phyloP scores from a whole-genome alignment of 805 yeast genomes.

The Sugiyamaella floridensis region DNA sequence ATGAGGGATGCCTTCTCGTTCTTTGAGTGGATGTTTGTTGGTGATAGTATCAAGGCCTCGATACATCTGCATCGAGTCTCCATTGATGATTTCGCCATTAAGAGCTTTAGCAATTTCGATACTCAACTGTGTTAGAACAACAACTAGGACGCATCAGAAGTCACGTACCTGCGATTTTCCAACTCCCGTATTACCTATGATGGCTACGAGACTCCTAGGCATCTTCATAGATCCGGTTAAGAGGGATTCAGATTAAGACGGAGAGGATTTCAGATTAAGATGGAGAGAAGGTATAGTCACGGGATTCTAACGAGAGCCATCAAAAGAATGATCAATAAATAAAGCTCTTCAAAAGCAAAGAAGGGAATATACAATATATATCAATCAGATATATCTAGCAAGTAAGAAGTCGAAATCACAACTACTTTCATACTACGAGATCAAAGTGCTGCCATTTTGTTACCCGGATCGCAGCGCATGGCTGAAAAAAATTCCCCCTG shows the following conservation, averaged over 20 bases:
- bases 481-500: background rate
- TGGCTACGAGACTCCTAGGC: constrained; percentile 45
- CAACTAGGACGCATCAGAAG: background rate
- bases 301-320: too few species aligned
- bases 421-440: too few species aligned
- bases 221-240: background rate
- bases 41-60: constrained; percentile 66
- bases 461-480: background rate
- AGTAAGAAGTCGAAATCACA: too few species aligned
- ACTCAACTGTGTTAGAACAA: constrained; percentile 40
- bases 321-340: too few species aligned
- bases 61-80: constrained; percentile 97
- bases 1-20: constrained; percentile 69
- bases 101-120: constrained; percentile 70
- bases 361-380: too few species aligned
- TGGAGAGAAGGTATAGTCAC: too few species aligned
- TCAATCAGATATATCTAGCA: too few species aligned
- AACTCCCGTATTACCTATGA: constrained; percentile 93
- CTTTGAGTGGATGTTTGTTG: constrained; percentile 82
- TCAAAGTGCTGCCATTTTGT: too few species aligned
- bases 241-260: too few species aligned
- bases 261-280: too few species aligned
- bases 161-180: constrained; percentile 74
- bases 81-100: constrained; percentile 87
- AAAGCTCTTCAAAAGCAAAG: too few species aligned